phyloP scores from a whole-genome alignment of 345 rosid genomes.

The Hibiscus mutabilis region DNA sequence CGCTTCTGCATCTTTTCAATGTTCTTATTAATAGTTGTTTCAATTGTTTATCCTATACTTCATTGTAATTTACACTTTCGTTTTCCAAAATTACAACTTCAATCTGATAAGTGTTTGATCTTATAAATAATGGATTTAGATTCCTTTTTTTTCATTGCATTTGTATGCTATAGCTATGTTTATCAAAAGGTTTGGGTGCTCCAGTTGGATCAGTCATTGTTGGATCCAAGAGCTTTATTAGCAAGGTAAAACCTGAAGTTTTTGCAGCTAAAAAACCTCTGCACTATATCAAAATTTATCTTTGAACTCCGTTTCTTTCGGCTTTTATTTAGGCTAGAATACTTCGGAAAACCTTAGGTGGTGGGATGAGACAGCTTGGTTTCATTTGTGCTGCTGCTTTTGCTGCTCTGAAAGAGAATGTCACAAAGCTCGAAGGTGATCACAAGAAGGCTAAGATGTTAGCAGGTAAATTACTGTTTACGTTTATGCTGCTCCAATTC shows the following conservation, averaged over 20 bases:
- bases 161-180: constrained; percentile 44
- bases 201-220: constrained; percentile 91
- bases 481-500: not conserved
- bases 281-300: not conserved
- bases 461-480: constrained; percentile 48
- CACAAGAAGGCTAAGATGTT: constrained; percentile 72
- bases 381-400: constrained; percentile 79
- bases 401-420: constrained; percentile 62
- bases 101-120: not conserved
- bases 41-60: not conserved
- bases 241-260: constrained; percentile 40
- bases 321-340: constrained; percentile 51
- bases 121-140: not conserved
- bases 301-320: not conserved
- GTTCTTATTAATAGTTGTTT: not conserved
- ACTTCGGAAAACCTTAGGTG: constrained; percentile 89
- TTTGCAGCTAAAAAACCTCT: not conserved
- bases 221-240: constrained; percentile 71
- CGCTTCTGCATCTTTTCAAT: not conserved
- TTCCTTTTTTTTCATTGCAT: not conserved
- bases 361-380: constrained; percentile 94
- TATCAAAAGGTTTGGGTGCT: constrained; percentile 73
- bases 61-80: not conserved
- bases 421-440: constrained; percentile 60
- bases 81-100: not conserved